A percentile compares a stretch with the other conserved stretches of the same genome.
Evolutionary conservation across 768 basidiomycete genomes (phyloP).

Genomic region (Tulasnella sp.): DNA sequence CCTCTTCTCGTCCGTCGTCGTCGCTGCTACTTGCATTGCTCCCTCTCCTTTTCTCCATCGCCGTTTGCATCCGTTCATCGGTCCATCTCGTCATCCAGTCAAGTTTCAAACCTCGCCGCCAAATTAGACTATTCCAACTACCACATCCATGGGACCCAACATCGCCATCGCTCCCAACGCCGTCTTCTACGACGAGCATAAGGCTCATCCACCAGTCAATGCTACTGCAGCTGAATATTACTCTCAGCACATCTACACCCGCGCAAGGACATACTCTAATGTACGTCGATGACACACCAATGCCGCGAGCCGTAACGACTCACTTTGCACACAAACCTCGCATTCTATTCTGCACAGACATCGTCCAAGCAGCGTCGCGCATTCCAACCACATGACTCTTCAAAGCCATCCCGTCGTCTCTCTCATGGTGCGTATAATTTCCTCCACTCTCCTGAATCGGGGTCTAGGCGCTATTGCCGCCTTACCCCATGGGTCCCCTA

Average conservation of each 20-base stretch:
- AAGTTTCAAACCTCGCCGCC: neutral
- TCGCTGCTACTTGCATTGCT: neutral
- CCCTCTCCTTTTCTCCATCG: neutral
- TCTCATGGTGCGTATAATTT: slow-evolving; percentile 56
- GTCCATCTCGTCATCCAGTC: neutral
- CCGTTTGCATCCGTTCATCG: neutral
- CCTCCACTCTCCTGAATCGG: neutral
- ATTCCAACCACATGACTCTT: neutral
- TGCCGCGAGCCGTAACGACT: neutral
- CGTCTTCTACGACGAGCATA: slow-evolving; percentile 27
- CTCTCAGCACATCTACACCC: slow-evolving; percentile 68
- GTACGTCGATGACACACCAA: slow-evolving; percentile 46
- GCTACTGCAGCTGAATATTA: slow-evolving; percentile 54
- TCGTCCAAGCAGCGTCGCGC: slow-evolving; percentile 5
- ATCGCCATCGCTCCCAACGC: slow-evolving; percentile 27
- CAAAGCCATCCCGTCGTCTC: slow-evolving; percentile 51
- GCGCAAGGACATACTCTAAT: slow-evolving; percentile 82
- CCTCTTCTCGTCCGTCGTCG: neutral
- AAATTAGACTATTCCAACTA: slow-evolving; percentile 5
- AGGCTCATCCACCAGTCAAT: slow-evolving; percentile 21
- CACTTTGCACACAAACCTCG: neutral
- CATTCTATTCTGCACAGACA: neutral
- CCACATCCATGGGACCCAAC: slow-evolving; percentile 14
- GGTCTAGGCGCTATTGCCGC: neutral
- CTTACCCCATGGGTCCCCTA: neutral